Evolutionary conservation across 208 protist species (phyloP), one percentile per base, ranked within the genome.

Genomic region (Trypanosoma avium): DNA sequence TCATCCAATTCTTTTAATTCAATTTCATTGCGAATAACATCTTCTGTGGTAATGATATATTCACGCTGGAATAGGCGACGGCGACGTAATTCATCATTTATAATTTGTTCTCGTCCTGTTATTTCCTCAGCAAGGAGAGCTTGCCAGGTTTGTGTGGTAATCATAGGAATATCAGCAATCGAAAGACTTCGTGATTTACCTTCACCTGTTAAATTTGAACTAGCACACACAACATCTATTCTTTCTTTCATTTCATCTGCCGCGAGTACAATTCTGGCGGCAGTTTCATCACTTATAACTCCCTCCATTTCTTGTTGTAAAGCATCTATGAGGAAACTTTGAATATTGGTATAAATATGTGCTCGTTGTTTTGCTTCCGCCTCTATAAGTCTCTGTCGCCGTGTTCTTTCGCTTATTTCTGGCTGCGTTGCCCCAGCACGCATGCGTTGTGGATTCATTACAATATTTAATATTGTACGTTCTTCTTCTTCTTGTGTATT

Each of bases 241-340:
- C 81, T 49, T 46, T 74, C 77, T 43, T 66, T 67, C 85, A 88
- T 82, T 36, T 81, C 85, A 55, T 86, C 73, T 30, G 81, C 77
- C 13, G 67, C 58, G 29, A 88, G 49, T 17, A 79, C 68, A 17
- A 84, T 75, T 36, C 85, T 81, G 29, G 67, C 81, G 33, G 77
- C 74, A 13, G 56, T 63, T 70, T 92, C 85, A 48, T 84, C 82
- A 1, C 69, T 64, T 8, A 80, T 26, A 22, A 88, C 43, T 26
- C 80, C 68, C 5, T 73, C 74, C 43, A 92, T 17, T 6, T 68
- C 73, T 12, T 76, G 70, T 15, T 59, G 56, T 22, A 65, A 22
- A 0, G 57, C 66, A 15, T 65, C 66, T n/a, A 40, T 10, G 4
- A 72, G 27, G 53, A 72, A 72, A 32, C 38, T 40, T 3, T 40